Base-by-base conservation (phyloP, 345 rosid genomes). In the Syzygium grande region DNA sequence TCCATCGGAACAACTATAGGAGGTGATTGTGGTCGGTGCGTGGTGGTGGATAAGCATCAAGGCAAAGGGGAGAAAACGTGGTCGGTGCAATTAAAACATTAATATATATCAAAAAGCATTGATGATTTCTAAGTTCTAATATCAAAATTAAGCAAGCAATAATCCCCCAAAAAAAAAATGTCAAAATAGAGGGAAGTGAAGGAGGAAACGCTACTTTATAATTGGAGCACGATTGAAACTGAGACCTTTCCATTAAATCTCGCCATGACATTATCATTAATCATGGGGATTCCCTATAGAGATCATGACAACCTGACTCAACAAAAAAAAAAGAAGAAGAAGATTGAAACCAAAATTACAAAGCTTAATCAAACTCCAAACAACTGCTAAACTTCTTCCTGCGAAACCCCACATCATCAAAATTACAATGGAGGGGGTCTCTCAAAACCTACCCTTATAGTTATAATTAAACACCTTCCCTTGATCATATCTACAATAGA, bases 231-330 rank as follows among this genome's bases (percentile, higher is more conserved):
- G 23, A 73, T 2, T 19, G 80, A 19, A 73, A 73, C 9, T 38
- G 8, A 73, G 49, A 38, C 49, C n/a, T 85, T 86, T 51, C 11
- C 86, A 79, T 84, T 85, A 88, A 89, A 92, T 92, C 93, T 90
- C 92, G 61, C 92, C 91, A 85, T 90, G 90, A 58, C 55, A 12
- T 61, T 87, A 41, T 85, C 84, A 65, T 88, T 88, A 52, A 85
- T 88, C 91, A 91, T 87, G 89, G 90, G 91, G 93, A 91, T 91
- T 91, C 88, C 90, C 87, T 89, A 38, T 2, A 1, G 83, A 73
- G 83, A 73, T 73, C 3, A 38, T 0, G 83, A 87, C 27, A 63
- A 52, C 43, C 49, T 85, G 15, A 85, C 86, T 54, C 61, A 19
- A n/a, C 34, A 84, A 43, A 43, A 34, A 10, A 0, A 17, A 52